phyloP scores from a whole-genome alignment of 495 filamentous ascomycete species.

The Penicillium goetzii region DNA sequence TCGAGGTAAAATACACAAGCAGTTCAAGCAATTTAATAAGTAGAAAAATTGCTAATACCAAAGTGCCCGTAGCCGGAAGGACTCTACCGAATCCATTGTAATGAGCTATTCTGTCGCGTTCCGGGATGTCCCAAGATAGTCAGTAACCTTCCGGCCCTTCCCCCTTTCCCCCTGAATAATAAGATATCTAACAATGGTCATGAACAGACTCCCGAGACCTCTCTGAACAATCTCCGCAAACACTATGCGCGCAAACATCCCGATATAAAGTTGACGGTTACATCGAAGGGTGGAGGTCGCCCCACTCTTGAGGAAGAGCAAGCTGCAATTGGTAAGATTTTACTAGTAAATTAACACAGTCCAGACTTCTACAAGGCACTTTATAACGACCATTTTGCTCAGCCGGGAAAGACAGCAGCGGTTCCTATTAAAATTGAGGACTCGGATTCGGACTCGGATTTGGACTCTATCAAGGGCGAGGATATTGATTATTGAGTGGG shows the following conservation, averaged over 20 bases:
- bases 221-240: background rate
- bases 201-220: background rate
- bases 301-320: background rate
- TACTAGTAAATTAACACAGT: background rate
- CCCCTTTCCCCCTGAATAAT: background rate
- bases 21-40: background rate
- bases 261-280: background rate
- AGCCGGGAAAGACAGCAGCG: background rate
- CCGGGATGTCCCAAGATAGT: background rate
- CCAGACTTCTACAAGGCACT: background rate
- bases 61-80: background rate
- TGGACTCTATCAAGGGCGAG: background rate
- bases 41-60: background rate
- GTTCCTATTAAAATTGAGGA: background rate
- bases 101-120: background rate
- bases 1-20: background rate
- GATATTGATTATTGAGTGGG: background rate
- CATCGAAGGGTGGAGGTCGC: background rate
- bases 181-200: background rate
- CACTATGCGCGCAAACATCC: background rate
- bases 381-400: background rate
- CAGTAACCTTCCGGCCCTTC: background rate
- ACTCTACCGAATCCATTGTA: background rate
- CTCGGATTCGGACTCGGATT: background rate
- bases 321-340: background rate